These are phyloP conservation scores for Mucor ambiguus DNA, from an alignment of 371 early-diverging fungal genomes.

Conservation along the genomic window DNA sequence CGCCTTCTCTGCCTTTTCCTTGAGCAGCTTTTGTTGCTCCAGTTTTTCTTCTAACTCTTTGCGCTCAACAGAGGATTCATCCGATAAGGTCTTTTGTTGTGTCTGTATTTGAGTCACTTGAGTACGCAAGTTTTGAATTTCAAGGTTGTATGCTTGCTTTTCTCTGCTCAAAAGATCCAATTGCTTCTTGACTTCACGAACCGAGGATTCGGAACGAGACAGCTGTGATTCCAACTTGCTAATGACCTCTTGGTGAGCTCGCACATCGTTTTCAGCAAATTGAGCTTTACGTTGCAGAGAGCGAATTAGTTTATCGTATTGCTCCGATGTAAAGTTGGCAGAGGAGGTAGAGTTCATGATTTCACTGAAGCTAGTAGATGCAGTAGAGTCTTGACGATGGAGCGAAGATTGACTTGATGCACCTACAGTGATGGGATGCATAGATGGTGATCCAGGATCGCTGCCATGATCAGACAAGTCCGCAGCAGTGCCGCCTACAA, in stretches of 20 bases:
- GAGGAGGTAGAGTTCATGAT: constrained; percentile 17
- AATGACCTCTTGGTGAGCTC: constrained; percentile 49
- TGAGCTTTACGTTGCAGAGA: constrained; percentile 50
- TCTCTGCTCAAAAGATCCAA: constrained; percentile 41
- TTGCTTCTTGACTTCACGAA: constrained; percentile 45
- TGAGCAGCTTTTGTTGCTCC: constrained; percentile 36
- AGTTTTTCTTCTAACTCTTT: constrained; percentile 35
- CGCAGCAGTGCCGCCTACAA: not conserved
- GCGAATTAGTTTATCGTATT: constrained; percentile 50
- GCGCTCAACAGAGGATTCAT: constrained; percentile 23
- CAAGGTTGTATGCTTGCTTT: constrained; percentile 41
- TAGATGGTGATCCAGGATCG: constrained; percentile 13
- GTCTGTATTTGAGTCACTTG: constrained; percentile 40
- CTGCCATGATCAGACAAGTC: not conserved
- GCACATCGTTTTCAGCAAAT: constrained; percentile 43
- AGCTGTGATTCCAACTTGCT: constrained; percentile 46
- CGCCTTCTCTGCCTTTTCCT: constrained; percentile 55
- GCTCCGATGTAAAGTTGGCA: constrained; percentile 39
- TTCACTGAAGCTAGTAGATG: constrained; percentile 32
- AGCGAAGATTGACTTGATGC: constrained; percentile 14
- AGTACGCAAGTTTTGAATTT: constrained; percentile 43
- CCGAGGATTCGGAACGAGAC: constrained; percentile 40
- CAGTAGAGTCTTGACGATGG: constrained; percentile 25
- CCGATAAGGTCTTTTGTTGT: constrained; percentile 22
- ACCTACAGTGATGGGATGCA: not conserved